Conservation (phyloP, 345 rosid species). For the Lepidium africanum region DNA sequence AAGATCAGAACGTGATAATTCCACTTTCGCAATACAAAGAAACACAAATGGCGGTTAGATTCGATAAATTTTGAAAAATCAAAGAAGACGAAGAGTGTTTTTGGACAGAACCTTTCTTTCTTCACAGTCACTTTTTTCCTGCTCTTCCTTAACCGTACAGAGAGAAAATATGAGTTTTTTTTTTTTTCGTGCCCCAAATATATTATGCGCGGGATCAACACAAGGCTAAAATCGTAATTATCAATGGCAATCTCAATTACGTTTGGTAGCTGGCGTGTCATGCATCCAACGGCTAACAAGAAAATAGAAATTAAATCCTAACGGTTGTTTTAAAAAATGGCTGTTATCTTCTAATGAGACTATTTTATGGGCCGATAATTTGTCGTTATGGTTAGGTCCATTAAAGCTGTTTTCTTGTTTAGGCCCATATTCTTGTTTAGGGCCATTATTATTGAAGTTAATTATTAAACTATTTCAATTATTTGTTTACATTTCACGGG, state of each 20-base stretch:
- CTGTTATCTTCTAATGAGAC: no score
- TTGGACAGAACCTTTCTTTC: neutral
- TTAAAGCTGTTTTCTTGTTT: no score
- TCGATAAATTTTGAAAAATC: neutral
- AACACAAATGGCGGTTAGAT: constrained; percentile 19
- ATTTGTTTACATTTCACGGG: no score
- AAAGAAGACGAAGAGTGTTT: neutral
- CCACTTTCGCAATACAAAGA: neutral
- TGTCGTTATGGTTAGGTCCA: neutral
- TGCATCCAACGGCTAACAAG: neutral
- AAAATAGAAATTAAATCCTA: neutral
- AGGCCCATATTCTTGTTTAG: no score
- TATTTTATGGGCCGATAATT: neutral
- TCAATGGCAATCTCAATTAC: neutral
- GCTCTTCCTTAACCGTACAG: neutral
- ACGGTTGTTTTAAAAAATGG: no score
- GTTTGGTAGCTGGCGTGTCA: neutral
- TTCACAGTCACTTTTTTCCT: neutral
- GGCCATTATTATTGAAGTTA: no score
- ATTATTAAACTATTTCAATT: no score
- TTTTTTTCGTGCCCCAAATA: neutral
- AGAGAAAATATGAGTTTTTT: neutral
- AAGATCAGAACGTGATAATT: neutral
- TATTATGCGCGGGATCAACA: neutral
- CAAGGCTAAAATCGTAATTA: neutral